These are phyloP conservation scores for Penicillium cinerascens DNA, from an alignment of 495 filamentous ascomycete species.

Conservation along the genomic window DNA sequence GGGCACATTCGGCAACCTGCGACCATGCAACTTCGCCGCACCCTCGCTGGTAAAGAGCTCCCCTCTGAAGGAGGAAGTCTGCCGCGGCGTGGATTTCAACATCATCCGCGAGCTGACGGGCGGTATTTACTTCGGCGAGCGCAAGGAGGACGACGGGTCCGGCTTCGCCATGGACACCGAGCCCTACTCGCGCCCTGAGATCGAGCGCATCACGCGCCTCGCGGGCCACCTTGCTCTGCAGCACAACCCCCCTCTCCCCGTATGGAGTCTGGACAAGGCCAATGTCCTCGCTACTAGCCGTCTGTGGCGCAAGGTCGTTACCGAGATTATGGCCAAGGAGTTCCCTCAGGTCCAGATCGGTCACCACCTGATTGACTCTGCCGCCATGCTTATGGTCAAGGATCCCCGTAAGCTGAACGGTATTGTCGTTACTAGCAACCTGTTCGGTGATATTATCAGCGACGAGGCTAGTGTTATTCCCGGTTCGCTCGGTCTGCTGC, in stretches of 20 bases:
- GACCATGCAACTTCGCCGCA: conserved; percentile 94
- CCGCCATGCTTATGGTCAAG: conserved; percentile 97
- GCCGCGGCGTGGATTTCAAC: conserved; percentile 87
- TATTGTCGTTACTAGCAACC: conserved; percentile 87
- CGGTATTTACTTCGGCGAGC: conserved; percentile 95
- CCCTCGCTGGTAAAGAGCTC: conserved; percentile 82
- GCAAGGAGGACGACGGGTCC: conserved; percentile 74
- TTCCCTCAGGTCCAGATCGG: conserved; percentile 80
- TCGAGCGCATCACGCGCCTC: conserved; percentile 84
- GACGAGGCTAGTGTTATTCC: conserved; percentile 97
- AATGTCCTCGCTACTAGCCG: conserved; percentile 91
- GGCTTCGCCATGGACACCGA: conserved; percentile 85
- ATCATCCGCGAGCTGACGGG: conserved; percentile 93
- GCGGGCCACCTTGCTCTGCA: conserved; percentile 79
- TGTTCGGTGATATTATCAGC: conserved; percentile 95
- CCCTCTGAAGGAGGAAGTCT: conserved; percentile 82
- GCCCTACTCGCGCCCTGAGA: conserved; percentile 81
- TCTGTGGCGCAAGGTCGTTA: conserved; percentile 85
- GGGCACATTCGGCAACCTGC: conserved; percentile 92
- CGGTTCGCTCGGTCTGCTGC: conserved; percentile 83
- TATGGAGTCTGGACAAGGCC: conserved; percentile 93
- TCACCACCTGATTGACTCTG: conserved; percentile 93
- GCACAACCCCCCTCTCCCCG: conserved; percentile 72
- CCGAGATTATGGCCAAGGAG: conserved; percentile 73
- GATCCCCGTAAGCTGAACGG: conserved; percentile 88